A percentile compares a stretch with the other conserved stretches of the same genome.
phyloP scores from a whole-genome alignment of 202 grass and related monocot genomes.

The Eragrostis tef region DNA sequence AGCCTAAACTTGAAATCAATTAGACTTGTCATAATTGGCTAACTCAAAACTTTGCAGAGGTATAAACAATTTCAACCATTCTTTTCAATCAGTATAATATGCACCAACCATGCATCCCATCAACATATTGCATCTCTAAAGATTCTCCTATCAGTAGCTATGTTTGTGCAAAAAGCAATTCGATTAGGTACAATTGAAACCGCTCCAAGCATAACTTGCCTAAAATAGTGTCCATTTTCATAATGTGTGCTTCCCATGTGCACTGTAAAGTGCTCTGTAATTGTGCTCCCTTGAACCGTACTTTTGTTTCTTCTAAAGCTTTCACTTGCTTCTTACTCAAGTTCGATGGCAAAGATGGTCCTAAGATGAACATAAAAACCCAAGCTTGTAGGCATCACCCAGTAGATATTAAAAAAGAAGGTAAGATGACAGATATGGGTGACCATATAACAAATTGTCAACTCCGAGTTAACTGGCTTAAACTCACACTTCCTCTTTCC shows the following conservation, averaged over 20 bases:
- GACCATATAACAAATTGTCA: background rate
- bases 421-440: background rate
- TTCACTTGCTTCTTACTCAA: constrained; percentile 28
- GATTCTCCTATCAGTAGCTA: constrained; percentile 11
- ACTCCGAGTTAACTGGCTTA: background rate
- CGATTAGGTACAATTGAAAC: constrained; percentile 24
- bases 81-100: constrained; percentile 7
- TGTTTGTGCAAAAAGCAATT: constrained; percentile 2
- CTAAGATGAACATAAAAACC: background rate
- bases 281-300: constrained; percentile 34
- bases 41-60: background rate
- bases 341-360: background rate
- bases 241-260: constrained; percentile 45
- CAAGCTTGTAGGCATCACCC: constrained; percentile 1
- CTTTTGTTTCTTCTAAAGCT: constrained; percentile 24
- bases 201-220: background rate
- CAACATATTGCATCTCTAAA: constrained; percentile 10
- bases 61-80: background rate
- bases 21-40: constrained; percentile 16
- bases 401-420: constrained; percentile 1
- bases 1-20: constrained; percentile 12
- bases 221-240: constrained; percentile 24
- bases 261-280: constrained; percentile 30
- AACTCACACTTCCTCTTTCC: background rate
- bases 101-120: background rate